phyloP scores from a whole-genome alignment of 768 basidiomycete species.

The Pulveroboletus sp. region DNA sequence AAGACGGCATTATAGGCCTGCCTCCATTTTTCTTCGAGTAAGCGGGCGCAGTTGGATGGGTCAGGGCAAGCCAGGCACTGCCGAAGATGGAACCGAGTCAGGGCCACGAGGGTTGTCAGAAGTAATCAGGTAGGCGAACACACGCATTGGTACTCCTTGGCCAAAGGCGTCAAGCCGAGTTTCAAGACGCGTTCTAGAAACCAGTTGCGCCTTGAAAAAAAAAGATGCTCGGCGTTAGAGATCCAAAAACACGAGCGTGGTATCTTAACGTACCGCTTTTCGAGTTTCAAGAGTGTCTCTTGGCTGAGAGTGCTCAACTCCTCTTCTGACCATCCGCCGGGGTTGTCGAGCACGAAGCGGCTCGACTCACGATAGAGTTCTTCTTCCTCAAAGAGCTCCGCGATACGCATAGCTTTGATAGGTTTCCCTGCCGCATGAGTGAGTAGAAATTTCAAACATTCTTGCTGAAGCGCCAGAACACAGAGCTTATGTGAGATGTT shows the following conservation, averaged over 20 bases:
- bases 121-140: slow-evolving; percentile 17
- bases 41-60: slow-evolving; percentile 65
- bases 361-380: slow-evolving; percentile 88
- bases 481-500: slow-evolving; percentile 88
- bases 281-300: slow-evolving; percentile 82
- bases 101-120: neutral
- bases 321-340: slow-evolving; percentile 77
- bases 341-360: slow-evolving; percentile 89
- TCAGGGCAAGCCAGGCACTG: slow-evolving; percentile 87
- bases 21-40: slow-evolving; percentile 91
- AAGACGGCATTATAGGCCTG: slow-evolving; percentile 85
- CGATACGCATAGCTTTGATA: slow-evolving; percentile 89
- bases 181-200: slow-evolving; percentile 93
- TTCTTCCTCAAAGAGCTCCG: slow-evolving; percentile 86
- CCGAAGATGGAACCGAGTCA: slow-evolving; percentile 1
- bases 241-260: neutral
- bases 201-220: slow-evolving; percentile 69
- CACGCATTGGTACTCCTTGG: slow-evolving; percentile 96
- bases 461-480: slow-evolving; percentile 72
- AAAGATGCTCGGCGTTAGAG: neutral
- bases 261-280: slow-evolving; percentile 56
- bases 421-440: slow-evolving; percentile 91
- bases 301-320: slow-evolving; percentile 78
- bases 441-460: slow-evolving; percentile 83
- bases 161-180: slow-evolving; percentile 76